Conservation (phyloP, 2,329 filamentous ascomycete genomes). For the Colletotrichum musicola region DNA sequence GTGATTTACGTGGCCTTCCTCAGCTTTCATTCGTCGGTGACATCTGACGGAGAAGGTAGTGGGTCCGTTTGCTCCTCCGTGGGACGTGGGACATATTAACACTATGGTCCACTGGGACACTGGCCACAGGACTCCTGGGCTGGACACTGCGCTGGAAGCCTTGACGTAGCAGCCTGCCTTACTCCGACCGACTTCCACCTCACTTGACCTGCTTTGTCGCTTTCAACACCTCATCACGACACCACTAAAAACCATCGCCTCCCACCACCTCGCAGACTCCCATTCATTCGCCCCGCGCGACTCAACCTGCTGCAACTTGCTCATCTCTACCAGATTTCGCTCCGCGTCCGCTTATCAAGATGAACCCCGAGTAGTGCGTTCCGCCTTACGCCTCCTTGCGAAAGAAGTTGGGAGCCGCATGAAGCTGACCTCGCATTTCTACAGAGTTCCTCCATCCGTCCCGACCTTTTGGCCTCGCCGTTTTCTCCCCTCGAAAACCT, state of each 20-base stretch:
- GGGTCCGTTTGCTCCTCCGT: constrained; percentile 31
- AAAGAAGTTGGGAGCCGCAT: constrained; percentile 24
- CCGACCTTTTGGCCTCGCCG: constrained; percentile 11
- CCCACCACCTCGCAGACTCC: constrained; percentile 27
- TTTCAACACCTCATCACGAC: constrained; percentile 39
- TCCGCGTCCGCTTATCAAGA: constrained; percentile 62
- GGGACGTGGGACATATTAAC: constrained; percentile 5
- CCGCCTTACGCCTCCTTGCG: constrained; percentile 37
- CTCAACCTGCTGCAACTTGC: constrained; percentile 9
- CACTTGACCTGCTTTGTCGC: constrained; percentile 39
- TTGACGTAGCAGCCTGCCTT: constrained; percentile 40
- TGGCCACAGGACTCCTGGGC: constrained; percentile 26
- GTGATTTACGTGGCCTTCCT: not conserved
- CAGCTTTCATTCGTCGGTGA: constrained; percentile 35
- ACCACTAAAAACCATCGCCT: constrained; percentile 33
- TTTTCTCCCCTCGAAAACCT: constrained; percentile 15
- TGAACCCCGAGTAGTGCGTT: constrained; percentile 94
- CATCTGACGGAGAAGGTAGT: constrained; percentile 20
- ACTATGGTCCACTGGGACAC: constrained; percentile 4
- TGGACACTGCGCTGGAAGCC: constrained; percentile 33
- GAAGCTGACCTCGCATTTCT: constrained; percentile 41
- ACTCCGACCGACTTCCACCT: constrained; percentile 37
- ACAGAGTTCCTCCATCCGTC: constrained; percentile 26
- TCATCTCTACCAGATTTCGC: constrained; percentile 30
- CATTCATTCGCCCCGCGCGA: constrained; percentile 29